Evolutionary conservation across 768 basidiomycete species (phyloP), one percentile per base, ranked within the genome.

Genomic region (Coprinellus micaceus): DNA sequence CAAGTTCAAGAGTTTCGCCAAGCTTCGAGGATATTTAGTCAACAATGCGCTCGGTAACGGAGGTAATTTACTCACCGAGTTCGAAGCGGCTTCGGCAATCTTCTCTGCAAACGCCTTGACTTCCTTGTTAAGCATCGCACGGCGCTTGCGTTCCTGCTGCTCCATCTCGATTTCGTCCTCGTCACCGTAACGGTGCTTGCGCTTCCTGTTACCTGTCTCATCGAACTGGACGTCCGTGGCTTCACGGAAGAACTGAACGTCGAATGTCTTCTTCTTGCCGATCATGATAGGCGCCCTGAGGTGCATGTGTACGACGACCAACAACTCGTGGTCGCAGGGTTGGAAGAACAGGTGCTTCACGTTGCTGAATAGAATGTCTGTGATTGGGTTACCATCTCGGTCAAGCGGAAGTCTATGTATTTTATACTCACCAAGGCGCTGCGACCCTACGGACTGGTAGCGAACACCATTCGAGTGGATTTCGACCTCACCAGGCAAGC

Each of bases 81-180:
- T 68, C 2, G 88, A 83, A 10, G 84, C 82, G 15, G 94, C 90
- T 63, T 96, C 91, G 1, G 92, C 87, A 49, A 98, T 81, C 70
- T 91, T 93, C 66, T 96, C 91, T 0, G 94, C 89, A 69, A 98
- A 99, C 22, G 84, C 77, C 67, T 91, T 94, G 71, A 98, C 94
- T 67, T 97, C 93, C 67, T 88, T 93, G 77, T 99, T 98, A 36
- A 97, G 77, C 70, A 88, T 77, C 52, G 89, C 89, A 51, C 94
- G 78, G 28, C 94, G 86, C 71, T 89, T 93, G 49, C 95, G 79
- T 70, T 99, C 97, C 69, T 94, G 92, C 67, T 98, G 96, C 67
- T 98, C 97, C 75, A 96, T 90, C 76, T 98, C 95, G 58, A 98
- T 94, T 72, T 98, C 97, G 67, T 99, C 97, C 69, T 99, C 97